These are phyloP conservation scores for Durusdinium trenchii DNA, from an alignment of 73 alveolate species.

Conservation along the genomic window DNA sequence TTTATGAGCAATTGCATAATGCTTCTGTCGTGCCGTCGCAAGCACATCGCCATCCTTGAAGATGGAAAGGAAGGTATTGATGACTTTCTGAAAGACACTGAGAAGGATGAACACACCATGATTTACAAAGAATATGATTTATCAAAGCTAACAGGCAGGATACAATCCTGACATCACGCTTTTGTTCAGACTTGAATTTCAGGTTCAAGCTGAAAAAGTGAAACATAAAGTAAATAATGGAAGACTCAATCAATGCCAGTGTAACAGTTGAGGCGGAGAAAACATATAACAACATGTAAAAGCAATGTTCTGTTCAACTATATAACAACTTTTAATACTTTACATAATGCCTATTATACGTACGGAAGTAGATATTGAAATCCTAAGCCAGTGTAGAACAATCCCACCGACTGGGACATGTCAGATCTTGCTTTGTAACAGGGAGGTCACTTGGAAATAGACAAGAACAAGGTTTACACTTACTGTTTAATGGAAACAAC, in stretches of 20 bases:
- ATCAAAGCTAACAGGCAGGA: not conserved
- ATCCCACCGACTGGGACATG: not conserved
- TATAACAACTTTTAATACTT: not conserved
- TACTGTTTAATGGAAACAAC: not conserved
- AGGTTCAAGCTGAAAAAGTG: not conserved
- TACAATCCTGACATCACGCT: not conserved
- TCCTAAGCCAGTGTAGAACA: no score
- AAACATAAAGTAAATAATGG: not conserved
- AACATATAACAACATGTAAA: not conserved
- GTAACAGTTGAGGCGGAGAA: conserved; percentile 23
- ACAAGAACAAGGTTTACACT: conserved; percentile 13
- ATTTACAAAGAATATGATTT: not conserved
- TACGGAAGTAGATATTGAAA: not conserved
- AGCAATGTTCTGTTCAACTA: no score
- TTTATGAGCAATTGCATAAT: not conserved
- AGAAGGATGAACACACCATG: conserved; percentile 33
- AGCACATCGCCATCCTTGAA: no score
- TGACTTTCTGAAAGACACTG: not conserved
- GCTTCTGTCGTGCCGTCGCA: not conserved
- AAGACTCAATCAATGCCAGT: not conserved
- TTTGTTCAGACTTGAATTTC: not conserved
- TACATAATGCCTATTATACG: conserved; percentile 5
- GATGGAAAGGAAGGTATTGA: not conserved
- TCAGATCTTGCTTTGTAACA: not conserved
- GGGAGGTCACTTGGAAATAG: not conserved